Base-by-base conservation (phyloP, 495 filamentous ascomycete genomes). In the Opeltia flavorubescens region DNA sequence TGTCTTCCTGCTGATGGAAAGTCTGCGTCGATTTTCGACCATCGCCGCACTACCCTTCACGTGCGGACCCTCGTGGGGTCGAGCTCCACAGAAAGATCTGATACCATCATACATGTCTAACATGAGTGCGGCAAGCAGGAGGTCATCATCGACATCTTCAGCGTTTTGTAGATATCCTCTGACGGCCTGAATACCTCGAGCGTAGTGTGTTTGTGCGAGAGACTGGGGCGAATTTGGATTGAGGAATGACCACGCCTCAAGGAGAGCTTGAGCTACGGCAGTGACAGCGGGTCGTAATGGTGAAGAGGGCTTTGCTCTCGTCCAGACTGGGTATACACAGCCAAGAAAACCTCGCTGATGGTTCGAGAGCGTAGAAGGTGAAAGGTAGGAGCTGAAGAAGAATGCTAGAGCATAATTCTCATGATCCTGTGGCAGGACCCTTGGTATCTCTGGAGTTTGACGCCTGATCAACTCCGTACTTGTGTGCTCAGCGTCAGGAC, bases 41-140 rank as follows among this genome's bases (percentile, higher is more conserved):
- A 44, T 17, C 13, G 42, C 42, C 12, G 13, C 21, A 44, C 26
- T 17, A n/a, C 42, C 42, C 12, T 5, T 30, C 1, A 44, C 9
- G 5, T 44, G 42, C 1, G 29, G 42, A 0, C 42, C 25, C n/a
- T 29, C n/a, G 24, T 44, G 42, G 30, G 42, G 42, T 1, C 42
- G 5, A 1, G 24, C 5, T 29, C 42, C 25, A n/a, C 42, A 44
- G 24, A 44, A 44, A 21, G 42, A 44, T 27, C 13, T 44, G 42
- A 44, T 33, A 7, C 42, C 25, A 23, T 44, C 42, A 27, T 44
- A 44, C 42, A 30, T 44, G 15, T 44, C 42, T 17, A 44, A n/a
- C n/a, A 44, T 11, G 1, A 44, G 42, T 9, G 42, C 30, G 6
- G 42, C 42, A 13, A 44, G 20, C 24, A 44, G 29, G 12, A 29